Percentiles rank a stretch among this genome's conserved stretches.
Conservation (phyloP, 2,329 filamentous ascomycete species). For the Ophiostoma fasciatum region DNA sequence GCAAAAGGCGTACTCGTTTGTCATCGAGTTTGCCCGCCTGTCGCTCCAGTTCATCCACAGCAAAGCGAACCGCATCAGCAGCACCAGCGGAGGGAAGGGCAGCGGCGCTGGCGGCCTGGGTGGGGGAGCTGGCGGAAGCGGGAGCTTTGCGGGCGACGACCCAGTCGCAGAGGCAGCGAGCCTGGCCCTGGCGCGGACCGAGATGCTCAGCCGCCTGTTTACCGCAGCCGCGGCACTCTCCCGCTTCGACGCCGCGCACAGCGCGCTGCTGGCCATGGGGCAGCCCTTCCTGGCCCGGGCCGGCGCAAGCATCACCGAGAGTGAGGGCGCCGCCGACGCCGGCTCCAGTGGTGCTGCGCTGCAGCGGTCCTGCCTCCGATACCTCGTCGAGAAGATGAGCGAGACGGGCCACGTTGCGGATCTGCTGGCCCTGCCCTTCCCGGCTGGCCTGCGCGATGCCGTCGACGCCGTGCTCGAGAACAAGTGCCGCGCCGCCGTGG, state of each 20-base stretch:
- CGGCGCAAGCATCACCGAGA: conserved; percentile 27
- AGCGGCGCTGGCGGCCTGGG: too few species aligned
- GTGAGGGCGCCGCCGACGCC: background rate
- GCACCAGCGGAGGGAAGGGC: background rate
- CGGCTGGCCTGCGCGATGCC: conserved; percentile 54
- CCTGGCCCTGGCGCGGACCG: conserved; percentile 28
- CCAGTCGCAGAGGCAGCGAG: conserved; percentile 1
- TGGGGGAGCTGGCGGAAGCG: conserved; percentile 4
- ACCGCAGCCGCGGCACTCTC: conserved; percentile 64
- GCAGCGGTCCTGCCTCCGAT: conserved; percentile 55
- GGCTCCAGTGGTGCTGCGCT: conserved; percentile 30
- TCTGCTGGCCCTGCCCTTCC: conserved; percentile 62
- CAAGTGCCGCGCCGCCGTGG: conserved; percentile 37
- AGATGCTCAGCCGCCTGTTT: conserved; percentile 75
- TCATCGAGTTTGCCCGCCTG: conserved; percentile 68
- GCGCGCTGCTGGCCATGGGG: conserved; percentile 57
- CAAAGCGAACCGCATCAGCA: conserved; percentile 1
- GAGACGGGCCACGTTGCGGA: conserved; percentile 49
- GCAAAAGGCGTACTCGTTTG: conserved; percentile 60
- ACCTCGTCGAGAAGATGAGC: conserved; percentile 55
- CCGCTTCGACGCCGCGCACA: conserved; percentile 71
- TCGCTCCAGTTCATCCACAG: conserved; percentile 47
- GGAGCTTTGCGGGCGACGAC: conserved; percentile 1
- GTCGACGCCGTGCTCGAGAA: conserved; percentile 67
- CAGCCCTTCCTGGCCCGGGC: background rate